Conservation (phyloP, 176 grass and related monocot species). For the Rhynchospora breviuscula region DNA sequence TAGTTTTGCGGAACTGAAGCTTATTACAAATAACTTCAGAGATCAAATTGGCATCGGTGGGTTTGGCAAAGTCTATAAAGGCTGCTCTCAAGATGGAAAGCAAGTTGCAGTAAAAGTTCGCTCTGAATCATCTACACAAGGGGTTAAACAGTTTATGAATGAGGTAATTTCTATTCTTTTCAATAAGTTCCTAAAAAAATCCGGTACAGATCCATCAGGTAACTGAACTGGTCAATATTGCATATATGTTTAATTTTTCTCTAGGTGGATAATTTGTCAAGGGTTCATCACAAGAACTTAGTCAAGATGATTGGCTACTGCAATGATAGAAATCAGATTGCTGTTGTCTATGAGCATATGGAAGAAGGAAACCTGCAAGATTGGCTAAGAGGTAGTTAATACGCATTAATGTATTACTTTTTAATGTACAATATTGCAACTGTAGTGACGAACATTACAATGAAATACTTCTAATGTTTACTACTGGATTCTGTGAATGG, state of each 20-base stretch:
- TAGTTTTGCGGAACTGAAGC: conserved; percentile 33
- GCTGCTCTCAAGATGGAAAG: conserved; percentile 34
- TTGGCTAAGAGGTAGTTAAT: background rate
- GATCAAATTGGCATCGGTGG: conserved; percentile 31
- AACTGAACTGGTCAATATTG: background rate
- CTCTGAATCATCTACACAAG: conserved; percentile 36
- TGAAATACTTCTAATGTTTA: background rate
- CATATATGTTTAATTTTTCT: background rate
- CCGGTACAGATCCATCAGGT: background rate
- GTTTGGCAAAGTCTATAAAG: conserved; percentile 44
- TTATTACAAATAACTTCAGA: conserved; percentile 31
- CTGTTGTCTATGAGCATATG: conserved; percentile 19
- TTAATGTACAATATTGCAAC: background rate
- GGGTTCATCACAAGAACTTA: conserved; percentile 32
- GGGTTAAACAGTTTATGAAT: conserved; percentile 39
- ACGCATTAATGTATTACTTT: background rate
- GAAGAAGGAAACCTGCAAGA: conserved; percentile 17
- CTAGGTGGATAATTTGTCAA: conserved; percentile 9
- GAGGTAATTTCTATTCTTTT: conserved; percentile 28
- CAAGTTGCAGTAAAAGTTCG: conserved; percentile 41
- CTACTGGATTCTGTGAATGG: background rate
- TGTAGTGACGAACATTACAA: background rate
- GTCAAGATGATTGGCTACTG: conserved; percentile 27
- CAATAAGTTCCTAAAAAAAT: background rate
- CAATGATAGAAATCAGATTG: conserved; percentile 7